Base-by-base conservation (phyloP, 2,329 filamentous ascomycete genomes). In the Xylaria sp. region DNA sequence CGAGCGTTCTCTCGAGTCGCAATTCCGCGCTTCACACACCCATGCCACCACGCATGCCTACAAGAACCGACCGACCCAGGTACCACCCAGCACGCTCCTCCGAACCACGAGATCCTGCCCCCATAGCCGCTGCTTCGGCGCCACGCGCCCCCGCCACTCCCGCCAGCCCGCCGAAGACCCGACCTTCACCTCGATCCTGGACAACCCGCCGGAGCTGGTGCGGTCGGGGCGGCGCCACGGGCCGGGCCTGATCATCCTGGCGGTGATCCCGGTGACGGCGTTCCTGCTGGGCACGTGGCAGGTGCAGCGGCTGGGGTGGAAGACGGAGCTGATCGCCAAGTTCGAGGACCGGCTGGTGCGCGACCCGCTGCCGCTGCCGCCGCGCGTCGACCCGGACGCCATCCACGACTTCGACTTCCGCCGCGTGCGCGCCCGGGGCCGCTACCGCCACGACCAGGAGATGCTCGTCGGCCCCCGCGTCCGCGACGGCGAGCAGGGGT, bases 251-350 rank as follows among this genome's bases (percentile, higher is more conserved):
- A 85, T 94, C 34, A 79, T 96, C 56, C 83, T 96, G 9, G 90
- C 91, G 39, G 75, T 96, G 48, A 97, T 99, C 66, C 94, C 94
- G 44, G 74, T 96, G 56, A 97, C 92, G 1, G 91, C 94, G 9
- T 96, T 99, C 72, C 78, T 80, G 50, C 86, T 99, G 16, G 94
- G 94, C 24, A 91, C 91, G 60, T 99, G 94, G 94, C 94, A 99
- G 72, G 90, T 99, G 49, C 86, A 96, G 71, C 89, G 94, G 9
- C 83, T 99, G 1, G 85, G 87, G 54, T 96, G 93, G 92, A 99
- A 99, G 72, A 92, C 91, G 3, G 89, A 96, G 42, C 80, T 99
- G 11, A 87, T 99, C 57, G 91, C 93, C 55, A 91, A 88, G 64
- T 91, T 90, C 72, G 94, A 97, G 75, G 92, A 99, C 77, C 89